Base-by-base conservation (phyloP, 2,329 filamentous ascomycete genomes). In the Apiospora hydei region DNA sequence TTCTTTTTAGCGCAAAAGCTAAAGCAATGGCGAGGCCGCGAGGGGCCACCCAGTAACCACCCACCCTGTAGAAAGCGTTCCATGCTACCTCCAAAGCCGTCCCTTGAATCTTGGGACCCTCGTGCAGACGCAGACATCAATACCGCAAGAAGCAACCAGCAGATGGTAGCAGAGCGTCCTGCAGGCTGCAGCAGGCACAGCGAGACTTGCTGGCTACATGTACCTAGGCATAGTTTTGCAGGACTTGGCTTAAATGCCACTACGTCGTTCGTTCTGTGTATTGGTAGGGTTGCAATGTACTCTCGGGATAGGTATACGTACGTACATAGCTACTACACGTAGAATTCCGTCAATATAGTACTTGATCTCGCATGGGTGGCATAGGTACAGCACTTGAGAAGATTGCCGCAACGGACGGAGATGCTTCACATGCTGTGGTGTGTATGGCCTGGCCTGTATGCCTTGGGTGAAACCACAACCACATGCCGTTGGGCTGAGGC, bases 1-100 rank as follows among this genome's bases (percentile, higher is more conserved):
- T 41, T 41, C 57, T 21, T 64, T n/a, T 64, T 64, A 64, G 57
- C 57, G 57, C 57, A 41, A 41, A 64, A 41, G 57, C 57, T 64
- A 64, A 64, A 41, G 57, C n/a, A 64, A 41, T 64, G 34, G 57
- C 57, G 57, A 64, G 34, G 57, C 41, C 18, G 34, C 57, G 57
- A 64, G 34, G 57, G 18, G 38, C 53, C 30, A 61, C 30, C 53
- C 53, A 64, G 34, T 34, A 8, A 21, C 53, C 30, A 61, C 30
- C 53, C 53, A 38, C 51, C 30, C 30, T n/a, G 53, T 13, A 38
- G 30, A 61, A 61, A 61, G 53, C 30, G 30, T 61, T 61, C 53
- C n/a, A 51, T 51, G 24, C 51, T 61, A 46, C 44, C 44, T 18
- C 11, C 8, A 38, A 30, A 61, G 53, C 53, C 53, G 53, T 61